Evolutionary conservation across 148 eudicot species (phyloP), one percentile per base, ranked within the genome.

Genomic region (Silene uniflora): DNA sequence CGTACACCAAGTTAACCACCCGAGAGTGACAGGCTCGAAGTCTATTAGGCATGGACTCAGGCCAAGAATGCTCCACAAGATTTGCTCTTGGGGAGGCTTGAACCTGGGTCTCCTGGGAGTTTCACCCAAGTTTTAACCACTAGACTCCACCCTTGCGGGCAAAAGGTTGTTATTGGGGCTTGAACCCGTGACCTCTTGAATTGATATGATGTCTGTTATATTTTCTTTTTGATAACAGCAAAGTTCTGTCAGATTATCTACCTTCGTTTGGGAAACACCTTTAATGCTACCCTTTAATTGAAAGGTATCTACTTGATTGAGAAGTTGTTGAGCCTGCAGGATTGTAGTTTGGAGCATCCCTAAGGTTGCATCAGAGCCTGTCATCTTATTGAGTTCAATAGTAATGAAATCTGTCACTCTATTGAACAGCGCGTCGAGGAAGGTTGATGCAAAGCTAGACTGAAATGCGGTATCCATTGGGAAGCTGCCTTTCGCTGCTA

Each of bases 371-470:
- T 78, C 64, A 32, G 44, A 49, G 12, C 18, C 22, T 42, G 2
- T 46, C 17, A 78, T 21, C 61, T 25, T 52, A 16, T 52, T 54
- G 8, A 21, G 47, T 59, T 77, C 74, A 7, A 5, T 13, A 23
- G 4, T 8, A 23, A 77, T 3, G 21, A 71, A 1, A 18, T 62
- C 32, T 1, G 54, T 25, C 55, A 77, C 21, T 54, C 27, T 54
- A 21, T n/a, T 62, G 21, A 72, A 62, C 71, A 71, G 8, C 8
- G 62, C 63, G 1, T 77, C 70, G 27, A 77, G 62, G 23, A 71
- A 12, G 10, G 80, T 69, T 5, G 80, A 77, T n/a, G 80, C 80
- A 35, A 71, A 71, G 7, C 78, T 72, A 14, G 62, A 21, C 54
- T 29, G 78, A 75, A 66, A 75, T 35, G 78, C 78, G 19, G 71